Evolutionary conservation across 2,329 filamentous ascomycete species (phyloP), one percentile per base, ranked within the genome.

Genomic region (Thielaviopsis populi): DNA sequence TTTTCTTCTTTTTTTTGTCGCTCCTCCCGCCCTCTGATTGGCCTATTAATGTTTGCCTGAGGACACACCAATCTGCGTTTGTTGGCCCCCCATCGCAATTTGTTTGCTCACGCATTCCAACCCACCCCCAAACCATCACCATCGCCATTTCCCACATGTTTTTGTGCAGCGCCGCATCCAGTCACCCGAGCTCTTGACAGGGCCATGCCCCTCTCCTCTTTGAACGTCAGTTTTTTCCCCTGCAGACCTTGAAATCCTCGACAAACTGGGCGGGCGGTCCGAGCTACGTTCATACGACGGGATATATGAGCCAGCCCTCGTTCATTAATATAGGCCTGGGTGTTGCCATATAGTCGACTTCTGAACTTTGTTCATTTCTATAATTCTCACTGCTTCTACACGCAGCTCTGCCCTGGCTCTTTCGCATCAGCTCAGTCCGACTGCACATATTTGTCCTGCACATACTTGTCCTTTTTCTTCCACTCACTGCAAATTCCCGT

Each of bases 211-310:
- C 50, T 56, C 53, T 22, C 53, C 19, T 50, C 46, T 50, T 19
- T 56, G 15, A 30, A 37, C 27, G 24, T 33, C 27, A 27, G 10
- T 37, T 56, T 56, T 43, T 46, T 56, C 17, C 53, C 53, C 53
- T 56, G 53, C 53, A 56, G 53, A 37, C 53, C 27, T 56, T 56
- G 53, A 56, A 56, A 37, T 56, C 53, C 53, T 56, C 30, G 27
- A 56, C 53, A 56, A 13, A 37, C 53, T 33, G 30, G 27, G 27
- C 15, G 3, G 46, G 46, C 27, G 53, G 53, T 56, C 53, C 53
- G 53, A 56, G 53, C 30, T 60, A 24, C 58, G 22, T 17, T n/a
- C 30, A 46, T 46, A 60, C 42, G 10, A 50, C 22, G 3, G 22
- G 19, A 50, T 50, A 50, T 50, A 50, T 50, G 24, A 24, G 22